phyloP scores from a whole-genome alignment of 2,329 filamentous ascomycete species.

The Nigrospora oryzae region DNA sequence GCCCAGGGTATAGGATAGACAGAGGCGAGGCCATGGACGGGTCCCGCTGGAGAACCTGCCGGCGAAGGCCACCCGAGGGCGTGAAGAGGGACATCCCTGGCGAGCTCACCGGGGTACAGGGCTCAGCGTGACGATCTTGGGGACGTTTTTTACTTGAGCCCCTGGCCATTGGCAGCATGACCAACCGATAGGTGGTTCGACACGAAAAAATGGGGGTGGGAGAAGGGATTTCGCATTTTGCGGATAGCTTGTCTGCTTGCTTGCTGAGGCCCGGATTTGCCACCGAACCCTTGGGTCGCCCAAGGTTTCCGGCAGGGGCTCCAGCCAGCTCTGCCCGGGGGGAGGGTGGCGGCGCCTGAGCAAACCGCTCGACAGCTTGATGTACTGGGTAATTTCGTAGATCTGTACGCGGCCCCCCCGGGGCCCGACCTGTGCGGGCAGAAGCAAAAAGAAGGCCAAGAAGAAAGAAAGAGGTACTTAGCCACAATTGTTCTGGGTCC shows the following conservation, averaged over 20 bases:
- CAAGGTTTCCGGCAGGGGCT: too few relatives aligned
- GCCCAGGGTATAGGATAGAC: too few relatives aligned
- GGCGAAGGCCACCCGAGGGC: too few relatives aligned
- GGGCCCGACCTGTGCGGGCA: too few relatives aligned
- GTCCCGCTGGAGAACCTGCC: too few relatives aligned
- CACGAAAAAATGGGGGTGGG: slow-evolving; percentile 16
- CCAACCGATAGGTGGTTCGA: slow-evolving; percentile 3
- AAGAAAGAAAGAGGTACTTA: slow-evolving; percentile 9
- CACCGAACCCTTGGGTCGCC: slow-evolving; percentile 16
- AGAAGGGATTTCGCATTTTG: slow-evolving; percentile 15
- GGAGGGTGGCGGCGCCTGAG: too few relatives aligned
- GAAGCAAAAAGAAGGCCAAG: too few relatives aligned
- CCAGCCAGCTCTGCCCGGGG: not conserved
- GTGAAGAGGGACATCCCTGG: not conserved
- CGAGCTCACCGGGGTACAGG: not conserved
- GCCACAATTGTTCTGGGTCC: slow-evolving; percentile 22
- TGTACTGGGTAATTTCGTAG: too few relatives aligned
- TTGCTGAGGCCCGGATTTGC: slow-evolving; percentile 12
- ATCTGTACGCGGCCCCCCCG: too few relatives aligned
- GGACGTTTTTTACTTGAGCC: not conserved
- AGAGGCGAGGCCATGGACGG: too few relatives aligned
- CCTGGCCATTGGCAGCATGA: not conserved
- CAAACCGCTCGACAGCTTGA: too few relatives aligned
- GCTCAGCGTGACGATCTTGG: not conserved
- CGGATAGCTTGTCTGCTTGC: too few relatives aligned